Evolutionary conservation across 306 rosid species (phyloP), one percentile per base, ranked within the genome.

Genomic region (Oemleria cerasiformis): DNA sequence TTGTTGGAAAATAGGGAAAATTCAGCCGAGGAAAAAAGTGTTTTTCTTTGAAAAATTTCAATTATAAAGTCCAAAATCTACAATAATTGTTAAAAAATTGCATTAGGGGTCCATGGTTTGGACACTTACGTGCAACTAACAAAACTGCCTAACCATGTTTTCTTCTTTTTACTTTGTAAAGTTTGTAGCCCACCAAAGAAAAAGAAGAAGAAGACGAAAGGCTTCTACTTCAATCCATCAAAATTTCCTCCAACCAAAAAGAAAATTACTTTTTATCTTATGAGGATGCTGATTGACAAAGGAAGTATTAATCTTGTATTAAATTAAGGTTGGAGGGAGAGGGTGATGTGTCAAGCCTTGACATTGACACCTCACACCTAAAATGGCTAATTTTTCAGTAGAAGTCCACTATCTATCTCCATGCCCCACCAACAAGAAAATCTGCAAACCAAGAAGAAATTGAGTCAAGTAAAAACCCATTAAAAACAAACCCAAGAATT

Each of bases 391-490:
- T 43, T 47, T 9, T 17, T 45, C 53, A 53, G 8, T 42, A 0
- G 10, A 42, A 51, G 34, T 59, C 34, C 54, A 30, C 36, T 30
- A 30, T 30, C 50, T 14, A 36, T 20, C 41, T 49, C 66, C 77
- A 75, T 68, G 82, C 76, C 76, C 82, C 72, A 62, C 74, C 47
- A 13, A 30, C 34, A 56, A 61, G 41, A 43, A 17, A 39, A 67
- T 23, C 73, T 25, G 71, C 53, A 49, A 77, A 68, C 70, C 75
- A 67, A 69, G 78, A 70, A 45, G 49, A 81, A 75, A 81, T 77
- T 39, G 66, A 71, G 77, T 79, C 73, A 38, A 75, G 77, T 86
- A 82, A 81, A 85, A 77, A 70, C 77, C 84, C 73, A 30, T 65
- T 42, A 70, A 60, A 80, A 77, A 73, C 73, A 80, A 70, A 73